Conservation (phyloP, 257 asterid species). For the Solanum appendiculatum region DNA sequence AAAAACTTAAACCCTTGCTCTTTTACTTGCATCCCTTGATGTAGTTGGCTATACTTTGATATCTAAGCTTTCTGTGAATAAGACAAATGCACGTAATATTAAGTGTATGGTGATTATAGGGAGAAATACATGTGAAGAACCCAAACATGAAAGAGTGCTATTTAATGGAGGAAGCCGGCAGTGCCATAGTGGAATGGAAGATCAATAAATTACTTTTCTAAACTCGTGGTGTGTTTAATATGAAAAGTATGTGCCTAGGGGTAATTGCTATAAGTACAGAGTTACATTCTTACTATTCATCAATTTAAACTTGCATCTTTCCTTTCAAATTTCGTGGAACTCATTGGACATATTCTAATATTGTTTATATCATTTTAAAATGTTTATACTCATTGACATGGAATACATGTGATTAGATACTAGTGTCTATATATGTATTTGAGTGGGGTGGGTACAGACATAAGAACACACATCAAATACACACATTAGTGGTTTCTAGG, state of each 20-base stretch:
- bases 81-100: not conserved
- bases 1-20: not conserved
- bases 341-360: not conserved
- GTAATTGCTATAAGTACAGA: not conserved
- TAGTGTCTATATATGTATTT: not conserved
- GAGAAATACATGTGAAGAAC: not conserved
- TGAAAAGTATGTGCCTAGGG: not conserved
- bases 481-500: not conserved
- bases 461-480: not conserved
- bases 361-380: not conserved
- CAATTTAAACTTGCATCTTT: not conserved
- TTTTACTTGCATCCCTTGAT: not conserved
- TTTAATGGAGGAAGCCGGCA: not conserved
- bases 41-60: not conserved
- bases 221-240: not conserved
- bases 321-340: not conserved
- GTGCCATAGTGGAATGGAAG: not conserved
- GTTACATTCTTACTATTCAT: not conserved
- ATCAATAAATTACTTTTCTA: not conserved
- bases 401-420: not conserved
- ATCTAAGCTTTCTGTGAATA: not conserved
- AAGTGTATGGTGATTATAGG: not conserved
- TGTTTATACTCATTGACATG: not conserved
- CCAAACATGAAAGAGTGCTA: not conserved
- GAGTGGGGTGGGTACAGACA: not conserved